These are phyloP conservation scores for Lactarius psammicola DNA, from an alignment of 768 basidiomycete species.

Conservation along the genomic window DNA sequence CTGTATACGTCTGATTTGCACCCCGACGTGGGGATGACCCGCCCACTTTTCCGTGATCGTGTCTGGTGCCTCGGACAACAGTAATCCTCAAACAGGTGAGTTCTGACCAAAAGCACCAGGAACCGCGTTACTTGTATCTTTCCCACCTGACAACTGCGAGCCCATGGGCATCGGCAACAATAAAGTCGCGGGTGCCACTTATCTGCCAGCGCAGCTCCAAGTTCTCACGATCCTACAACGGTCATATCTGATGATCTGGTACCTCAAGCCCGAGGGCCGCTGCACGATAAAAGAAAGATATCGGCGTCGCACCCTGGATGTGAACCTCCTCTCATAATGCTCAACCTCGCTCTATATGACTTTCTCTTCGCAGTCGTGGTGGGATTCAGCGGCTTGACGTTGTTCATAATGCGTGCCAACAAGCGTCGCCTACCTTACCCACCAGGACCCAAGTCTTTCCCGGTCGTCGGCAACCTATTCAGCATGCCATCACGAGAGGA, in stretches of 20 bases:
- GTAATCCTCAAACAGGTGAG: no score
- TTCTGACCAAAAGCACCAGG: no score
- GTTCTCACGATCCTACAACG: no score
- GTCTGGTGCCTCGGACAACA: no score
- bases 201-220: no score
- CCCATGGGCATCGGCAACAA: no score
- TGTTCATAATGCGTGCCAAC: background rate
- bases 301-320: background rate
- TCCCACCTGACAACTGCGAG: no score
- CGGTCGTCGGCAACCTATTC: background rate
- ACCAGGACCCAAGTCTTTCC: background rate
- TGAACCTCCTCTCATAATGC: background rate
- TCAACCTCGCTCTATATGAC: background rate
- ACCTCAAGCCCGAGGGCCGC: background rate
- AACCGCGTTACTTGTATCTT: no score
- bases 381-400: background rate
- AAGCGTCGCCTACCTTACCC: slow-evolving; percentile 1
- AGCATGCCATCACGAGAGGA: background rate
- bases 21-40: no score
- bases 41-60: no score
- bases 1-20: no score
- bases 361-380: background rate
- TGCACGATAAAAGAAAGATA: background rate
- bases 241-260: background rate
- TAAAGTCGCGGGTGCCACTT: no score